Evolutionary conservation across 1,284 basidiomycete species (phyloP).

Genomic region (Ceratorhiza oryzae-sativae): DNA sequence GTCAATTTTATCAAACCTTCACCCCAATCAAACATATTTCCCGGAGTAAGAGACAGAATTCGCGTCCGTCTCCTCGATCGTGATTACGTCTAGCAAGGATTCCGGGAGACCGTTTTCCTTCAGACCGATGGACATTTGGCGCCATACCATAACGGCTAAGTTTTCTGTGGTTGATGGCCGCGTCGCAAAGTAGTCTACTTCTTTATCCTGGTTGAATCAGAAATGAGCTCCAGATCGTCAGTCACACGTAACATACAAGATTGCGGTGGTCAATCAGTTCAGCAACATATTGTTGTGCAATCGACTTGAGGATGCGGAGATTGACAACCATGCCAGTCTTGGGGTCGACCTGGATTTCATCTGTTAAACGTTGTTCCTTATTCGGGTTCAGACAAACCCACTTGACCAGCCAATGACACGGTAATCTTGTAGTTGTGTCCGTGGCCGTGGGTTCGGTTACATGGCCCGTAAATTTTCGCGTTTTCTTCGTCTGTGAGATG

Average conservation of each 20-base stretch:
- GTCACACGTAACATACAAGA: slow-evolving; percentile 17
- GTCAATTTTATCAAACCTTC: not conserved
- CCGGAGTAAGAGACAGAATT: slow-evolving; percentile 34
- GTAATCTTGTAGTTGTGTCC: slow-evolving; percentile 29
- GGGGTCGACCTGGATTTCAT: not conserved
- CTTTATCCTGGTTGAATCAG: slow-evolving; percentile 7
- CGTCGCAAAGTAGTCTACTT: slow-evolving; percentile 15
- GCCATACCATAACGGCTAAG: slow-evolving; percentile 15
- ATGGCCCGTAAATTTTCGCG: slow-evolving; percentile 14
- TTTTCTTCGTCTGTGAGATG: slow-evolving; percentile 29
- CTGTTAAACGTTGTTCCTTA: not conserved
- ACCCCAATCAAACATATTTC: not conserved
- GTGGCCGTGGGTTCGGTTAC: slow-evolving; percentile 26
- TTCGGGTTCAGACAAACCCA: not conserved
- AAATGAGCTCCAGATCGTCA: not conserved
- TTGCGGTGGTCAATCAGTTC: slow-evolving; percentile 34
- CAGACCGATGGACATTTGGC: slow-evolving; percentile 3
- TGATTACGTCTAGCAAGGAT: slow-evolving; percentile 13
- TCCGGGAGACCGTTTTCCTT: slow-evolving; percentile 25
- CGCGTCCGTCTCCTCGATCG: slow-evolving; percentile 23
- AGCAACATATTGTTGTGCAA: slow-evolving; percentile 25
- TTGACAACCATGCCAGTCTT: slow-evolving; percentile 32
- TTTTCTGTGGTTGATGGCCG: slow-evolving; percentile 26
- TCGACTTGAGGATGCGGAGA: slow-evolving; percentile 28
- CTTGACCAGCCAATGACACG: slow-evolving; percentile 23